Conservation (phyloP, 495 filamentous ascomycete species). For the Cudoniella acicularis region DNA sequence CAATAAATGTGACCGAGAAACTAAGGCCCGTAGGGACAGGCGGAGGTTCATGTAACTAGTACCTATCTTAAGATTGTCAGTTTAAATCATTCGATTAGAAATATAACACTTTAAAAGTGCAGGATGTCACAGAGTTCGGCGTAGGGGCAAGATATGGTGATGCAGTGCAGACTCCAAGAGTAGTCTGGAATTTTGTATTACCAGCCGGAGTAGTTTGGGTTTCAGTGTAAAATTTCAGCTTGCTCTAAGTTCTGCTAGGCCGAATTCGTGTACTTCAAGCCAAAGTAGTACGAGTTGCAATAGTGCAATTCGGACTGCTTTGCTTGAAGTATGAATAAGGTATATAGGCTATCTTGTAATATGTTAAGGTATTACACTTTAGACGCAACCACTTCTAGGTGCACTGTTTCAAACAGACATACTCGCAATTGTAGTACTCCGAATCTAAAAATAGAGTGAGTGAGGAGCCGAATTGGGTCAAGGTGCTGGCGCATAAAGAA, state of each 20-base stretch:
- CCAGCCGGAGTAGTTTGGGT: neutral
- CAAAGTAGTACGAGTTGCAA: neutral
- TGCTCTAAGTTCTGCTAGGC: neutral
- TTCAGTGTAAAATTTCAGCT: neutral
- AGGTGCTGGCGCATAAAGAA: neutral
- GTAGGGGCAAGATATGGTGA: too few relatives aligned
- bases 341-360: slow-evolving; percentile 11
- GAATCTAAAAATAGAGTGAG: neutral
- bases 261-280: neutral
- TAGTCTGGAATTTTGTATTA: too few relatives aligned
- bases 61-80: neutral
- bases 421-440: too few relatives aligned
- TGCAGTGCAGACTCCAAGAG: too few relatives aligned
- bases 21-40: neutral
- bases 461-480: neutral
- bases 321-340: too few relatives aligned
- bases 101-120: slow-evolving; percentile 4
- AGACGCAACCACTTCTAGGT: too few relatives aligned
- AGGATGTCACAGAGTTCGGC: neutral
- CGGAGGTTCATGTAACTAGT: neutral
- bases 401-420: too few relatives aligned
- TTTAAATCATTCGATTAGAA: neutral
- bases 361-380: too few relatives aligned
- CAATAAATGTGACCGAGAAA: neutral
- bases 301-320: neutral